Conservation (phyloP, 108 stramenopile species). For the Schizochytrium sp. region DNA sequence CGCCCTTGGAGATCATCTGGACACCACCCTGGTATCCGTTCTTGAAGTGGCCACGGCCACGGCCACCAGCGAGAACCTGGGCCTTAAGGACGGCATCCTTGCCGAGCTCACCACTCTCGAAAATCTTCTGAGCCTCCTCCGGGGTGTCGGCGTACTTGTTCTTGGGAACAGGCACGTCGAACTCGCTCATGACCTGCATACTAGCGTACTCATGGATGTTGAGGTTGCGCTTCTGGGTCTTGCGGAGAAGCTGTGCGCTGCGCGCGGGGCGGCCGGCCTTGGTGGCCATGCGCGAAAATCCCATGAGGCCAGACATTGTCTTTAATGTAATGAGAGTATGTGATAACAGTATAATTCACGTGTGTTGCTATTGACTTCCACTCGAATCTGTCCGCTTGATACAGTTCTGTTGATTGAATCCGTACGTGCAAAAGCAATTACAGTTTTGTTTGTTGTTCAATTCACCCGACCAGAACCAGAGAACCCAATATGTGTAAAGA, state of each 20-base stretch:
- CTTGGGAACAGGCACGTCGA: slow-evolving; percentile 78
- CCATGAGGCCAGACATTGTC: neutral
- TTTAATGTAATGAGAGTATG: neutral
- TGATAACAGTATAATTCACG: too few species aligned
- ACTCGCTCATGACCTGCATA: slow-evolving; percentile 77
- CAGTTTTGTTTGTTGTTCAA: too few species aligned
- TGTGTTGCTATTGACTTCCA: too few species aligned
- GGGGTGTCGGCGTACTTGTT: slow-evolving; percentile 69
- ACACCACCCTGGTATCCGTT: slow-evolving; percentile 89
- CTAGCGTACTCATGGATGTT: slow-evolving; percentile 85
- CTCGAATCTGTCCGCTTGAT: too few species aligned
- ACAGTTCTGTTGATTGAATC: too few species aligned
- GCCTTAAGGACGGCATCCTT: slow-evolving; percentile 85
- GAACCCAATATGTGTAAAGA: too few species aligned
- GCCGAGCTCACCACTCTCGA: slow-evolving; percentile 20
- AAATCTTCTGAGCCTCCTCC: slow-evolving; percentile 67
- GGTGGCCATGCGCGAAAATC: neutral
- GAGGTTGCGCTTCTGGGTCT: slow-evolving; percentile 70
- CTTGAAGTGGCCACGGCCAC: slow-evolving; percentile 84
- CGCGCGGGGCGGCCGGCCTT: slow-evolving; percentile 1
- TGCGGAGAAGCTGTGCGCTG: slow-evolving; percentile 19
- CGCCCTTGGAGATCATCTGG: slow-evolving; percentile 77
- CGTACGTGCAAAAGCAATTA: too few species aligned
- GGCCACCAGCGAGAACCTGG: slow-evolving; percentile 86
- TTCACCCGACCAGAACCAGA: too few species aligned